phyloP scores from a whole-genome alignment of 805 yeast genomes.

The Saccharomyces mikatae region DNA sequence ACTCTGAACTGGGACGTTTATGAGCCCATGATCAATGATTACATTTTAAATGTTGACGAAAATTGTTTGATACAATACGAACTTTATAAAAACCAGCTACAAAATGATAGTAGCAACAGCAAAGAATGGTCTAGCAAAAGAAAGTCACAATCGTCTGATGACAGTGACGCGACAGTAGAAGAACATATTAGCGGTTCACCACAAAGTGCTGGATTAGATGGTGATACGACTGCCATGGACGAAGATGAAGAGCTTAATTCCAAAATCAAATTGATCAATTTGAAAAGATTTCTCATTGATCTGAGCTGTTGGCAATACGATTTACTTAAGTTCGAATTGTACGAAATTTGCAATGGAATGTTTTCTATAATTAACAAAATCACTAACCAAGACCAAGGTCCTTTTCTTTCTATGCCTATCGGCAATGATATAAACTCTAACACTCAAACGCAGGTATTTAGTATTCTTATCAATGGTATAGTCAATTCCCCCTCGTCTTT shows the following conservation, averaged over 20 bases:
- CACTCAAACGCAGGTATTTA: conserved; percentile 14
- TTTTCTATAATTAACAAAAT: conserved; percentile 21
- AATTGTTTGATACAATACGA: conserved; percentile 35
- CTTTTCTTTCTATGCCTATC: conserved; percentile 20
- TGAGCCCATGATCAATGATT: conserved; percentile 50
- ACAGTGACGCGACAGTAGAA: conserved; percentile 12
- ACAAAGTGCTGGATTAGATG: neutral
- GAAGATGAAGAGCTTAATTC: conserved; percentile 10
- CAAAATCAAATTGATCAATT: conserved; percentile 32
- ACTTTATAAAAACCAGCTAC: conserved; percentile 24
- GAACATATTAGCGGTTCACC: conserved; percentile 3
- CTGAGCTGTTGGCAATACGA: conserved; percentile 40
- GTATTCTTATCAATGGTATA: conserved; percentile 16
- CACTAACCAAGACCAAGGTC: conserved; percentile 22
- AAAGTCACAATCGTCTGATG: conserved; percentile 6
- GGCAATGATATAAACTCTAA: conserved; percentile 5
- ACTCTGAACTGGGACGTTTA: conserved; percentile 65
- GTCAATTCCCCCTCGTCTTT: conserved; percentile 17
- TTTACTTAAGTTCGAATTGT: conserved; percentile 26
- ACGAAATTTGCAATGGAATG: conserved; percentile 21
- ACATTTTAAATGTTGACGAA: conserved; percentile 35
- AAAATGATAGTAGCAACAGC: conserved; percentile 11
- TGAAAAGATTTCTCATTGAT: conserved; percentile 43
- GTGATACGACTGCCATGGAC: conserved; percentile 1
- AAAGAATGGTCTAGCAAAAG: conserved; percentile 7